phyloP scores from a whole-genome alignment of 1,284 basidiomycete genomes.

The Rugiboletus extremiorientalis region DNA sequence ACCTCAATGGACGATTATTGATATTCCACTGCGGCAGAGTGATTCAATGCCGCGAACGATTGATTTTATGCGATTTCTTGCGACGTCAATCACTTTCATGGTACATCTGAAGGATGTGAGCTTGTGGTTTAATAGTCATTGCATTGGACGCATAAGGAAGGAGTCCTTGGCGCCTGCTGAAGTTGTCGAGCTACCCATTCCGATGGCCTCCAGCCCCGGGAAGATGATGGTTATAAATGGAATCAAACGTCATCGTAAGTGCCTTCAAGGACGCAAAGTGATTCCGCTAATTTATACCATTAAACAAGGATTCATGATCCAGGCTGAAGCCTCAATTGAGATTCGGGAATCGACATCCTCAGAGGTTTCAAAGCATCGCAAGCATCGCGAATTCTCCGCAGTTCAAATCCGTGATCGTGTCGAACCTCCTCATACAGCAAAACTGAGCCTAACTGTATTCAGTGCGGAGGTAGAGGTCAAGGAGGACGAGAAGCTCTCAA shows the following conservation, averaged over 20 bases:
- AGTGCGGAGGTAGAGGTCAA: constrained; percentile 75
- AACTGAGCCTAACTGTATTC: constrained; percentile 79
- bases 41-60: constrained; percentile 77
- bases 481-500: constrained; percentile 64
- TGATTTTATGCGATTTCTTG: constrained; percentile 85
- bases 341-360: background rate
- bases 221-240: constrained; percentile 51
- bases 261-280: no score
- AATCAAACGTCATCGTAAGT: constrained; percentile 3
- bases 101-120: constrained; percentile 71
- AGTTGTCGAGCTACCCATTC: constrained; percentile 47
- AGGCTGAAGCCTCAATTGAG: background rate
- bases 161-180: constrained; percentile 45
- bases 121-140: constrained; percentile 74
- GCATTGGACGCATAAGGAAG: constrained; percentile 75
- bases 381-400: background rate
- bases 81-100: constrained; percentile 94
- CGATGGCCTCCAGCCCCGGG: constrained; percentile 45
- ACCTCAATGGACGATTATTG: constrained; percentile 77
- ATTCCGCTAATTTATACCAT: background rate
- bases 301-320: background rate
- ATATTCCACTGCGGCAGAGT: constrained; percentile 84
- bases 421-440: constrained; percentile 59
- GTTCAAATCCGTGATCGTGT: no score
- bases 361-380: background rate